Percentiles rank a stretch among this genome's conserved stretches.
Conservation (phyloP, 208 protist species). For the Trypanosoma platydactyli region DNA sequence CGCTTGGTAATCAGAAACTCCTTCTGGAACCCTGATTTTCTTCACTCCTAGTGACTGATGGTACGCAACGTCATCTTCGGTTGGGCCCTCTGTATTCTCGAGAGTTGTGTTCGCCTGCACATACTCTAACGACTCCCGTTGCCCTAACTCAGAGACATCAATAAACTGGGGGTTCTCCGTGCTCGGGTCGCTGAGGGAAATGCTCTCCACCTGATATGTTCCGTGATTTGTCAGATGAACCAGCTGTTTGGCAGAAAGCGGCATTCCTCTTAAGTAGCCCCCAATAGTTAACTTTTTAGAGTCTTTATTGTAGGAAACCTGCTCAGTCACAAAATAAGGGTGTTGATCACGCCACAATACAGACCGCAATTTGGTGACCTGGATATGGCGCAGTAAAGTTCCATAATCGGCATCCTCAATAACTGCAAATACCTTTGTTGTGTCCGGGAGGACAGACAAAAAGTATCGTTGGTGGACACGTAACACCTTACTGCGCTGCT, state of each 20-base stretch:
- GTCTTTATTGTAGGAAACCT: constrained; percentile 41
- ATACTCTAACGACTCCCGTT: constrained; percentile 72
- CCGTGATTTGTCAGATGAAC: constrained; percentile 88
- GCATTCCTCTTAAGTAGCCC: constrained; percentile 71
- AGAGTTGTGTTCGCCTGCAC: constrained; percentile 80
- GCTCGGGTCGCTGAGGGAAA: constrained; percentile 24
- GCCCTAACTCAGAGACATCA: constrained; percentile 47
- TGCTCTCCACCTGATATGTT: constrained; percentile 80
- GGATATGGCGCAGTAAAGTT: constrained; percentile 60
- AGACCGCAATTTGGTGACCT: constrained; percentile 63
- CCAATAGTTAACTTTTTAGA: constrained; percentile 59
- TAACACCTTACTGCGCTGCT: constrained; percentile 73
- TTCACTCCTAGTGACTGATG: constrained; percentile 37
- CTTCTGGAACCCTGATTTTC: constrained; percentile 68
- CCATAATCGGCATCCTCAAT: constrained; percentile 44
- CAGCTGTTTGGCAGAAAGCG: constrained; percentile 74
- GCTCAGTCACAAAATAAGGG: constrained; percentile 78
- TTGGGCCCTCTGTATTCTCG: constrained; percentile 66
- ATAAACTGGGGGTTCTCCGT: constrained; percentile 39
- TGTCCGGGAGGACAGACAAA: constrained; percentile 72
- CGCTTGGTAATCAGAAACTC: constrained; percentile 69
- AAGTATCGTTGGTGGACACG: constrained; percentile 88
- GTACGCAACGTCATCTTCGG: constrained; percentile 71
- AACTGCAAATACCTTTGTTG: constrained; percentile 64
- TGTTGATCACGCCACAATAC: constrained; percentile 87